Evolutionary conservation across 2,329 filamentous ascomycete species (phyloP).

Genomic region (Achaetomium macrosporum): DNA sequence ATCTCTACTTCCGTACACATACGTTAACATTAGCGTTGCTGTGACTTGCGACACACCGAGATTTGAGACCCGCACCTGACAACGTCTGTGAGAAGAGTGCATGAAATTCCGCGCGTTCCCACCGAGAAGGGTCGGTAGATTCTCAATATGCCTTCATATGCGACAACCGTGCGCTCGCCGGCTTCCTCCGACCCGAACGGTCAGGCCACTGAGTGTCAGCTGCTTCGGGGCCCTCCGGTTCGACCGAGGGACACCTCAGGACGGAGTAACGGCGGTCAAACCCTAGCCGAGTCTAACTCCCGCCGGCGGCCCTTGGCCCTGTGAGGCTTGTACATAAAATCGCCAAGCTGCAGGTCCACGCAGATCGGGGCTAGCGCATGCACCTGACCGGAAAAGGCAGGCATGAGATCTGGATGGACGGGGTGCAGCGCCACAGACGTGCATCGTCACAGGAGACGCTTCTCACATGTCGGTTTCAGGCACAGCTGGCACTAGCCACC

Average conservation of each 20-base stretch:
- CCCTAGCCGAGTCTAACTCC: no score
- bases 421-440: constrained; percentile 10
- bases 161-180: constrained; percentile 3
- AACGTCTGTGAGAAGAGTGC: neutral
- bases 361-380: constrained; percentile 17
- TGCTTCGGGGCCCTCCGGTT: neutral
- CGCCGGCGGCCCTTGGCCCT: constrained; percentile 1
- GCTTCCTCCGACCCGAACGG: neutral
- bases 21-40: neutral
- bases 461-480: constrained; percentile 8
- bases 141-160: neutral
- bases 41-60: neutral
- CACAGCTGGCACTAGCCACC: neutral
- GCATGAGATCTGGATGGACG: neutral
- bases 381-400: constrained; percentile 8
- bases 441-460: constrained; percentile 6
- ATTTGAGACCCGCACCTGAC: neutral
- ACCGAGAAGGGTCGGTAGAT: neutral
- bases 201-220: neutral
- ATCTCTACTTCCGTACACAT: no score
- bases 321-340: constrained; percentile 2
- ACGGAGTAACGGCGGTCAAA: no score
- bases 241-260: neutral
- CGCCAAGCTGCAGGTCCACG: constrained; percentile 14
- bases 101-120: neutral